Evolutionary conservation across 768 basidiomycete genomes (phyloP).

Genomic region (Xerocomus spinulosus): DNA sequence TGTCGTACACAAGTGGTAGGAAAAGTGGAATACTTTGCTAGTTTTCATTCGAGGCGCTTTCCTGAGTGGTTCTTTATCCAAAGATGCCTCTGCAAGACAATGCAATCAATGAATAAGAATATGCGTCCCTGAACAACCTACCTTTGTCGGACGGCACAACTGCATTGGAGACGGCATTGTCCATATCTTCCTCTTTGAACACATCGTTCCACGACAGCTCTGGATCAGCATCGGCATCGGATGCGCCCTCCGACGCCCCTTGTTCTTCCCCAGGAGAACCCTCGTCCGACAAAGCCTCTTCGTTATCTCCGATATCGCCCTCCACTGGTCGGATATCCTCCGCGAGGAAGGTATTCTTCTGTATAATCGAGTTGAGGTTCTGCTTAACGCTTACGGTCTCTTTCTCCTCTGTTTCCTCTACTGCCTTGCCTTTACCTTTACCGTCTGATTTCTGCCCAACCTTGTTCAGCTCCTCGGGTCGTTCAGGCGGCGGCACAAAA

Average conservation of each 20-base stretch:
- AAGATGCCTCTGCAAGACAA: conserved; percentile 22
- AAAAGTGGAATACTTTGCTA: conserved; percentile 59
- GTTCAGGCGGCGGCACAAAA: conserved; percentile 89
- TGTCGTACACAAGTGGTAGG: neutral
- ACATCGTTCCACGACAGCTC: conserved; percentile 85
- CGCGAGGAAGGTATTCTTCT: conserved; percentile 80
- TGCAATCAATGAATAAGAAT: conserved; percentile 7
- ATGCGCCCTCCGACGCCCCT: conserved; percentile 33
- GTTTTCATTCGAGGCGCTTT: conserved; percentile 89
- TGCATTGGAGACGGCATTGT: conserved; percentile 11
- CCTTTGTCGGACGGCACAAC: conserved; percentile 12
- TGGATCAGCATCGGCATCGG: conserved; percentile 35
- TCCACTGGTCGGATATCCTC: conserved; percentile 77
- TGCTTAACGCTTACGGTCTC: conserved; percentile 70
- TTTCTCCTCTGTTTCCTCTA: conserved; percentile 28
- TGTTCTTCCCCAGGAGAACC: conserved; percentile 41
- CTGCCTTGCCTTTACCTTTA: conserved; percentile 50
- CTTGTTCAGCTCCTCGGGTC: conserved; percentile 64
- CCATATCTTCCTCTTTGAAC: conserved; percentile 50
- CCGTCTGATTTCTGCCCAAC: conserved; percentile 44
- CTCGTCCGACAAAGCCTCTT: conserved; percentile 28
- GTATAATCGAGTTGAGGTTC: conserved; percentile 81
- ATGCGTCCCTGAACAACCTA: conserved; percentile 14
- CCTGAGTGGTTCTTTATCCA: conserved; percentile 36
- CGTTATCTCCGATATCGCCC: conserved; percentile 37